Conservation (phyloP, 805 yeast genomes). For the Metschnikowia lachancei region DNA sequence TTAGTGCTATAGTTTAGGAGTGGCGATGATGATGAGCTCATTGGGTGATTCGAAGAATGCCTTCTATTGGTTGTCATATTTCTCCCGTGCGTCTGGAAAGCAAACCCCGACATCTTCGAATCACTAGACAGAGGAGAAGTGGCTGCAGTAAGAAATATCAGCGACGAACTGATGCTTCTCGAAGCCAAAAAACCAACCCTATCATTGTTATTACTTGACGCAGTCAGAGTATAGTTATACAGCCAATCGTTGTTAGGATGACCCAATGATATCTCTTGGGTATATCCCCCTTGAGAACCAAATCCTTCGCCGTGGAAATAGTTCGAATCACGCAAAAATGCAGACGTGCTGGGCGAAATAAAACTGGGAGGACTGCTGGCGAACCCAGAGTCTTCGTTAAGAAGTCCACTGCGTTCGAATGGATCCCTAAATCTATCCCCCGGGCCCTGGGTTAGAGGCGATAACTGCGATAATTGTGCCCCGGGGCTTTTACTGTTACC, state of each 20-base stretch:
- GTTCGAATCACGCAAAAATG: constrained; percentile 4
- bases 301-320: background rate
- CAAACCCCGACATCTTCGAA: background rate
- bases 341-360: constrained; percentile 8
- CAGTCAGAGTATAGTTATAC: background rate
- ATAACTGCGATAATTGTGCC: background rate
- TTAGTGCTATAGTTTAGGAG: constrained; percentile 1
- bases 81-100: background rate
- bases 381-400: background rate
- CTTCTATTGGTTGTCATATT: background rate
- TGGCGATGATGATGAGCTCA: constrained; percentile 11
- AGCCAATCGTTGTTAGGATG: background rate
- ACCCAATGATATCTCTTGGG: background rate
- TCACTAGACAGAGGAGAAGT: background rate
- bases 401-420: background rate
- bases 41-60: background rate
- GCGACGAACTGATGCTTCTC: background rate
- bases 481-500: background rate
- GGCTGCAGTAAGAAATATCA: background rate
- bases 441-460: background rate
- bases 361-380: constrained; percentile 6
- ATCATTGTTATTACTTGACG: background rate
- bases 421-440: background rate
- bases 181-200: background rate
- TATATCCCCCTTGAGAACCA: background rate